Conservation (phyloP, 2,329 filamentous ascomycete genomes). For the Colletotrichum musicola region DNA sequence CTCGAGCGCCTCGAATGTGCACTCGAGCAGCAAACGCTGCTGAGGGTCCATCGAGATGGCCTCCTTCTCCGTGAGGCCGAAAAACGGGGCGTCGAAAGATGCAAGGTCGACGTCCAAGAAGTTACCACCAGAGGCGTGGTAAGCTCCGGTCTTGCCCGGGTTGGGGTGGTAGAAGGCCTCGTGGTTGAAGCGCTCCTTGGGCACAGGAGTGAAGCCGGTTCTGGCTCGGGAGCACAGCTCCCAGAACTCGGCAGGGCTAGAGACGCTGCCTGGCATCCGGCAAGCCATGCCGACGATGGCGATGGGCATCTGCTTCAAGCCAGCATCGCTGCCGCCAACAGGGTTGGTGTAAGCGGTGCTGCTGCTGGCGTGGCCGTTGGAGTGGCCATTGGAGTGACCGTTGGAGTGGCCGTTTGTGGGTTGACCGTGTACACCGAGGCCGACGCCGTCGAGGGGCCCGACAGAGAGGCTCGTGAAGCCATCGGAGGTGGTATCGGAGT, state of each 20-base stretch:
- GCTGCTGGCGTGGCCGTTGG: slow-evolving; percentile 37
- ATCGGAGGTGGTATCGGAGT: slow-evolving; percentile 40
- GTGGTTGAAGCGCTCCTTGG: slow-evolving; percentile 61
- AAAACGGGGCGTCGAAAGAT: slow-evolving; percentile 65
- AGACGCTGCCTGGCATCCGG: slow-evolving; percentile 58
- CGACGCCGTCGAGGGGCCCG: slow-evolving; percentile 36
- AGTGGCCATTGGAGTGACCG: slow-evolving; percentile 37
- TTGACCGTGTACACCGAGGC: slow-evolving; percentile 36
- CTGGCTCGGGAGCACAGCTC: slow-evolving; percentile 55
- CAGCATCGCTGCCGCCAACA: slow-evolving; percentile 34
- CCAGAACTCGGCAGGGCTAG: slow-evolving; percentile 59
- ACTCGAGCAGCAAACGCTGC: slow-evolving; percentile 65
- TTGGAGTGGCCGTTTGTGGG: slow-evolving; percentile 39
- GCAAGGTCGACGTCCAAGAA: slow-evolving; percentile 61
- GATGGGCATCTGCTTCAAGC: slow-evolving; percentile 53
- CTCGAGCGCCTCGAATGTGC: slow-evolving; percentile 67
- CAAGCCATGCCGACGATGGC: slow-evolving; percentile 63
- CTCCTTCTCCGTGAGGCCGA: slow-evolving; percentile 64
- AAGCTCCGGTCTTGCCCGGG: slow-evolving; percentile 54
- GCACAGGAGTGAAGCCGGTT: slow-evolving; percentile 56
- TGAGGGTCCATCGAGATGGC: slow-evolving; percentile 67
- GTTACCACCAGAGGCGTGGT: slow-evolving; percentile 48
- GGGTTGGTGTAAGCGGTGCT: slow-evolving; percentile 30
- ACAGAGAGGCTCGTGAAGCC: slow-evolving; percentile 38
- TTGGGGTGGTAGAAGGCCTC: slow-evolving; percentile 58